phyloP scores from a whole-genome alignment of 1,284 basidiomycete species.

The Agaricales sp. region DNA sequence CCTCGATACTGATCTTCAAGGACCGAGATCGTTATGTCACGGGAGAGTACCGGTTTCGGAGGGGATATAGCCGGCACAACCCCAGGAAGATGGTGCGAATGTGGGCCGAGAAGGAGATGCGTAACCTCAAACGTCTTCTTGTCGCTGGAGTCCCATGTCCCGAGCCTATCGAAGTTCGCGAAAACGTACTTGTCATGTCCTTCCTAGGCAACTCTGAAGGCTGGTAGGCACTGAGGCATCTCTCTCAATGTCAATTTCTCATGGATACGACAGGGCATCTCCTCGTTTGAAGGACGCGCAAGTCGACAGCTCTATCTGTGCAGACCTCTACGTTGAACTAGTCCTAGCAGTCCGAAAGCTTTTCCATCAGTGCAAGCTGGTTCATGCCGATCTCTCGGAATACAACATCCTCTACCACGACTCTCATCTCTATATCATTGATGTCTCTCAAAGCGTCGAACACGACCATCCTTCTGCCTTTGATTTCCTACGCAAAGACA shows the following conservation, averaged over 20 bases:
- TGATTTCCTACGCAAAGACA: constrained; percentile 90
- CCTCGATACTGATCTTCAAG: constrained; percentile 95
- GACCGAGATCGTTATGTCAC: constrained; percentile 93
- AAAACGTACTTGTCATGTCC: constrained; percentile 96
- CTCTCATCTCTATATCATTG: constrained; percentile 86
- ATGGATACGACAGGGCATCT: constrained; percentile 53
- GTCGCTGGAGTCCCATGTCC: constrained; percentile 82
- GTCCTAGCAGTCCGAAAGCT: constrained; percentile 75
- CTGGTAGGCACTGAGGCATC: constrained; percentile 41
- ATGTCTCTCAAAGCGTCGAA: constrained; percentile 97
- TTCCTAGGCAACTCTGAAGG: constrained; percentile 81
- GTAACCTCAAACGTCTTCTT: constrained; percentile 83
- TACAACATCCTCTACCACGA: constrained; percentile 93
- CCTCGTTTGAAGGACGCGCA: constrained; percentile 86
- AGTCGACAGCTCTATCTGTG: constrained; percentile 44
- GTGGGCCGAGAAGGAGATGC: constrained; percentile 99
- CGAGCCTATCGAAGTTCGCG: constrained; percentile 84
- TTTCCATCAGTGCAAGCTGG: constrained; percentile 87
- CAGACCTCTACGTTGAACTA: constrained; percentile 72
- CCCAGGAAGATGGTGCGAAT: constrained; percentile 98
- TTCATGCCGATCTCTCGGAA: constrained; percentile 96
- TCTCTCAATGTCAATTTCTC: constrained; percentile 4
- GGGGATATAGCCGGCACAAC: constrained; percentile 88
- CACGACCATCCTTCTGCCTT: constrained; percentile 96
- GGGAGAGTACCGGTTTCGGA: constrained; percentile 86